Percentiles rank a stretch among this genome's conserved stretches.
phyloP scores from a whole-genome alignment of 345 rosid species.

The Citrus inodora region DNA sequence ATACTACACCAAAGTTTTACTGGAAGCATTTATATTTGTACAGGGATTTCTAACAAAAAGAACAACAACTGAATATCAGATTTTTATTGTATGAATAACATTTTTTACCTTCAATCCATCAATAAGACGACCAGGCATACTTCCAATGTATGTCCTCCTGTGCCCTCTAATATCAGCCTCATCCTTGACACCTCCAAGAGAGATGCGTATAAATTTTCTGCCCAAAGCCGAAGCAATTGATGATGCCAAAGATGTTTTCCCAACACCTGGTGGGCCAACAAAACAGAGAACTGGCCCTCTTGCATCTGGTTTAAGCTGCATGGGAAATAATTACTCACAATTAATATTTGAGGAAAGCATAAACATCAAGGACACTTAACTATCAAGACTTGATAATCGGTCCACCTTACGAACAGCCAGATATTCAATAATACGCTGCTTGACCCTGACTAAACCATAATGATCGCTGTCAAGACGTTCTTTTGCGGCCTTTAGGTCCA shows the following conservation, averaged over 20 bases:
- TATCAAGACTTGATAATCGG: constrained; percentile 16
- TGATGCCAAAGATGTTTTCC: constrained; percentile 96
- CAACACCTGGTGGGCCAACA: constrained; percentile 99
- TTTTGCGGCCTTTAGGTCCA: constrained; percentile 85
- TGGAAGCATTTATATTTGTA: not conserved
- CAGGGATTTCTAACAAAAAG: not conserved
- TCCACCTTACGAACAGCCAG: constrained; percentile 98
- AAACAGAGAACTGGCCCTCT: constrained; percentile 96
- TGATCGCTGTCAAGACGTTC: constrained; percentile 95
- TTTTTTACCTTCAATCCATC: constrained; percentile 83
- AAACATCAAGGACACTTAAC: constrained; percentile 4
- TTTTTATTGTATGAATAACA: not conserved
- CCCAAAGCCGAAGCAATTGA: constrained; percentile 95
- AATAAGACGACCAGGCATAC: constrained; percentile 99
- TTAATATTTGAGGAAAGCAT: constrained; percentile 12
- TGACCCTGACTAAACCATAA: constrained; percentile 84
- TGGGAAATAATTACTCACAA: constrained; percentile 22
- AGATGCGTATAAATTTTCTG: constrained; percentile 87
- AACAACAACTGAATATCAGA: not conserved
- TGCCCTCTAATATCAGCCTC: constrained; percentile 99
- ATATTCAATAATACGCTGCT: constrained; percentile 96
- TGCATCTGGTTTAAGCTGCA: constrained; percentile 99
- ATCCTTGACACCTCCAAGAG: constrained; percentile 98
- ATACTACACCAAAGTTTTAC: not conserved
- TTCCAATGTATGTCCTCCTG: constrained; percentile 95